phyloP scores from a whole-genome alignment of 352 stramenopile genomes.

The Aphanomyces astaci region DNA sequence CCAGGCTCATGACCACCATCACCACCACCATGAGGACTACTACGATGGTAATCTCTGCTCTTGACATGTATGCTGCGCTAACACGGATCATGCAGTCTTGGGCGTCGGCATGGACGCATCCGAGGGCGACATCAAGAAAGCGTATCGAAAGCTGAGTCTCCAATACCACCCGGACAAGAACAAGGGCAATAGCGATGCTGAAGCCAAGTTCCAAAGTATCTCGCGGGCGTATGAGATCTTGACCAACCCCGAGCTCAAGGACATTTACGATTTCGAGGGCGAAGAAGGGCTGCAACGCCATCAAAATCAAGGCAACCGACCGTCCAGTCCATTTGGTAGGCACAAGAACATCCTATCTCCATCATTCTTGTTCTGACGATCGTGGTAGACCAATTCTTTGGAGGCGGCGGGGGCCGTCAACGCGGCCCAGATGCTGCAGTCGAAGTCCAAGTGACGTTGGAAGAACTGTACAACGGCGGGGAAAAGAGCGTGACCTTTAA shows the following conservation, averaged over 20 bases:
- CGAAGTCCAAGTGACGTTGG: constrained; percentile 68
- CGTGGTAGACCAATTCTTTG: constrained; percentile 63
- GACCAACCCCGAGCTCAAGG: constrained; percentile 80
- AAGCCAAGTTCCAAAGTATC: constrained; percentile 87
- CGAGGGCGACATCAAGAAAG: constrained; percentile 91
- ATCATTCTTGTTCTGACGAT: too few species aligned
- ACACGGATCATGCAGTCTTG: constrained; percentile 37
- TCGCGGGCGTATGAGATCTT: constrained; percentile 87
- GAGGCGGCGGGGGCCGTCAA: constrained; percentile 53
- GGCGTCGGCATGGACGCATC: constrained; percentile 72
- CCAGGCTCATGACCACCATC: constrained; percentile 37
- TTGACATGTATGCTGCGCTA: not conserved
- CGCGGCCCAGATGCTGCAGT: constrained; percentile 67
- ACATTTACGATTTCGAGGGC: constrained; percentile 90
- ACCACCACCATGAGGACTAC: constrained; percentile 60
- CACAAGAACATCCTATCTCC: not conserved
- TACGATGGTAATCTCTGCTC: constrained; percentile 46
- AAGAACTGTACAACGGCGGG: constrained; percentile 81
- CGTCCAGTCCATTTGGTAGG: constrained; percentile 49
- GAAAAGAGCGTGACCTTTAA: constrained; percentile 61
- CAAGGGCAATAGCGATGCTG: constrained; percentile 63
- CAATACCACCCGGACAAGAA: constrained; percentile 95
- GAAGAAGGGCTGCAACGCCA: constrained; percentile 79
- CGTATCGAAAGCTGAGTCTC: constrained; percentile 92
- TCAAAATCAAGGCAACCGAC: constrained; percentile 41